A percentile compares a stretch with the other conserved stretches of the same genome.
Conservation (phyloP, 768 basidiomycete genomes). For the Boletus sp. region DNA sequence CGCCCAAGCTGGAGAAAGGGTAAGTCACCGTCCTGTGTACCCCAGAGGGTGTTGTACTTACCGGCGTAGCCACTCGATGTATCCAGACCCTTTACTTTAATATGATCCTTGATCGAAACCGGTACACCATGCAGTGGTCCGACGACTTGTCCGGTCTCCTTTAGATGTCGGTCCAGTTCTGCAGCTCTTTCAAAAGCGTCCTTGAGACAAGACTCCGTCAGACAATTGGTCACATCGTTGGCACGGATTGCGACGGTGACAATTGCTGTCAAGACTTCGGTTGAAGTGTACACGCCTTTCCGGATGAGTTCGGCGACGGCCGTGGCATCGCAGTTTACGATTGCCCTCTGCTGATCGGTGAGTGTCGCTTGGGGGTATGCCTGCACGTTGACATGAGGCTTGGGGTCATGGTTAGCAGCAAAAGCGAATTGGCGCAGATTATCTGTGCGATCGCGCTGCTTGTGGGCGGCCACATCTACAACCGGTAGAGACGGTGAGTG, state of each 20-base stretch:
- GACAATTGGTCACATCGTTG: conserved; percentile 44
- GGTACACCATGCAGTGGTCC: conserved; percentile 46
- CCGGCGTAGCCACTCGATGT: conserved; percentile 35
- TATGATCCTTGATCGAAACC: conserved; percentile 46
- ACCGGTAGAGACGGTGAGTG: neutral
- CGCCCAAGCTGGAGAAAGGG: conserved; percentile 36
- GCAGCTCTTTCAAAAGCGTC: conserved; percentile 46
- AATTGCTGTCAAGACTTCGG: conserved; percentile 26
- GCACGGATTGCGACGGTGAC: conserved; percentile 27
- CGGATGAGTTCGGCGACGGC: conserved; percentile 21
- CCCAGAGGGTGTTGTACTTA: neutral
- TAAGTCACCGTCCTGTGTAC: neutral
- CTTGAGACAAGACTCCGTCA: conserved; percentile 57
- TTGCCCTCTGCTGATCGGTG: conserved; percentile 24
- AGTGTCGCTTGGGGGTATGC: conserved; percentile 27
- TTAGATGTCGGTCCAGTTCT: conserved; percentile 47
- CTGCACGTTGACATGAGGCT: conserved; percentile 18
- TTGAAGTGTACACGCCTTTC: conserved; percentile 21
- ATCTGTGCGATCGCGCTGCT: conserved; percentile 23
- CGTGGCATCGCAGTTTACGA: conserved; percentile 32
- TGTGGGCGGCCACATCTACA: conserved; percentile 18
- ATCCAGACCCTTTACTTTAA: conserved; percentile 42
- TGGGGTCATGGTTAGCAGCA: neutral
- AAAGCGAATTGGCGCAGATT: conserved; percentile 9
- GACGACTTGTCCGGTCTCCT: conserved; percentile 43